Evolutionary conservation across 441 rosid genomes (phyloP), one percentile per base, ranked within the genome.

Genomic region (Croton setiger): DNA sequence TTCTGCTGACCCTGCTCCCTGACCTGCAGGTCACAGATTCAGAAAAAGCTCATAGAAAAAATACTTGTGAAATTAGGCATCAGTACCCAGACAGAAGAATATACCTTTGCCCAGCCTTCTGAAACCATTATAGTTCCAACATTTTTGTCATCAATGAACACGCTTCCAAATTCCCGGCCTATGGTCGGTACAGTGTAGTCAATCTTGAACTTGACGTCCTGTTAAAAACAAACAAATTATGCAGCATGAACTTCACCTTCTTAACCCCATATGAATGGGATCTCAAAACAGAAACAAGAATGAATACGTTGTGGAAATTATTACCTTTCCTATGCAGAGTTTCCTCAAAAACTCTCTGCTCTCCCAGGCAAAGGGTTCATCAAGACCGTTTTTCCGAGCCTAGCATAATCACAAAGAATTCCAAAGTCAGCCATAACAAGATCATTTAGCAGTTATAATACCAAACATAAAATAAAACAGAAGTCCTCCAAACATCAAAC

Each of bases 311-410:
- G 13, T 36, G 12, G 21, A 1, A 60, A 72, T n/a, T 57, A 59
- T 51, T 63, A 96, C 99, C 98, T 95, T 86, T 64, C 98, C 99
- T 7, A 92, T 86, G 85, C 96, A 92, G 67, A 91, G 92, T 86
- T 91, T 91, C 82, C 99, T 88, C 72, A 92, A 78, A 82, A 61
- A 91, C 72, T 96, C 98, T 73, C 96, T 81, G 83, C 97, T 93
- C 68, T 87, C 90, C 99, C 99, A 95, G 45, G 99, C 98, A 76
- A 90, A 95, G n/a, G 93, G 82, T 85, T 96, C 99, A 74, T 96
- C 99, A 52, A 77, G 51, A 52, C 96, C 95, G 76, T 91, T 92
- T 80, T 88, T 85, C 17, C 97, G 96, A 47, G 97, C 98, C 99
- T 95, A 67, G 10, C n/a, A 70, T 68, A 64, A 12, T n/a, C 56